A percentile compares a stretch with the other conserved stretches of the same genome.
phyloP scores from a whole-genome alignment of 2,329 filamentous ascomycete genomes.

The Fusarium sp. region DNA sequence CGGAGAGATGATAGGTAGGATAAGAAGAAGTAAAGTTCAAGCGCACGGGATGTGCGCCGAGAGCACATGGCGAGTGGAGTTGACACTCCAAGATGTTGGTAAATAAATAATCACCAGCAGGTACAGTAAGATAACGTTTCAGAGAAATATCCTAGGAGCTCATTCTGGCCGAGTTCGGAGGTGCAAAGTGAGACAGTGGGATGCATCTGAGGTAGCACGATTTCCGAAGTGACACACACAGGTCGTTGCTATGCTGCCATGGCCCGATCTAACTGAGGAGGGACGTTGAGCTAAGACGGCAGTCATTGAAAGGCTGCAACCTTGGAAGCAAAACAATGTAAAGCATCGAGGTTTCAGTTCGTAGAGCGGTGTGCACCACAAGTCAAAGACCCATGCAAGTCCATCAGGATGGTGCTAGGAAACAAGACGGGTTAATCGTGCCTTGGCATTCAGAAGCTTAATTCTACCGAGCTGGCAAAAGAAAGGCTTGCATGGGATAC shows the following conservation, averaged over 20 bases:
- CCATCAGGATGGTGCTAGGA: neutral
- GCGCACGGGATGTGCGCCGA: neutral
- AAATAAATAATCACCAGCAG: neutral
- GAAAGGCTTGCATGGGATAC: slow-evolving; percentile 17
- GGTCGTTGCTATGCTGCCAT: slow-evolving; percentile 27
- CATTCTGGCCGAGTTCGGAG: slow-evolving; percentile 20
- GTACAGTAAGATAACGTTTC: neutral
- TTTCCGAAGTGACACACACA: slow-evolving; percentile 17
- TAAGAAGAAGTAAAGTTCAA: slow-evolving; percentile 13
- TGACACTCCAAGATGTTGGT: slow-evolving; percentile 6
- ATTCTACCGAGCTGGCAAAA: slow-evolving; percentile 16
- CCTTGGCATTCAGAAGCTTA: neutral
- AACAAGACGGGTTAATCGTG: neutral
- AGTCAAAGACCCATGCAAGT: slow-evolving; percentile 17
- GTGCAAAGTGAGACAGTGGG: slow-evolving; percentile 25
- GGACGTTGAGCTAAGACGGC: slow-evolving; percentile 8
- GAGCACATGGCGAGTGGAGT: slow-evolving; percentile 37
- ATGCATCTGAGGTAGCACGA: slow-evolving; percentile 18
- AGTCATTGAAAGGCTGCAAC: slow-evolving; percentile 7
- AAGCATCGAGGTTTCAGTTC: slow-evolving; percentile 16
- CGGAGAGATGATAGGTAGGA: neutral
- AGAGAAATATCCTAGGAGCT: neutral
- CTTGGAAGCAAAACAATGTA: slow-evolving; percentile 17
- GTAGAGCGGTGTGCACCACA: slow-evolving; percentile 27
- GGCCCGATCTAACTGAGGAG: slow-evolving; percentile 2